Conservation (phyloP, 345 rosid species). For the Corymbia maculata region DNA sequence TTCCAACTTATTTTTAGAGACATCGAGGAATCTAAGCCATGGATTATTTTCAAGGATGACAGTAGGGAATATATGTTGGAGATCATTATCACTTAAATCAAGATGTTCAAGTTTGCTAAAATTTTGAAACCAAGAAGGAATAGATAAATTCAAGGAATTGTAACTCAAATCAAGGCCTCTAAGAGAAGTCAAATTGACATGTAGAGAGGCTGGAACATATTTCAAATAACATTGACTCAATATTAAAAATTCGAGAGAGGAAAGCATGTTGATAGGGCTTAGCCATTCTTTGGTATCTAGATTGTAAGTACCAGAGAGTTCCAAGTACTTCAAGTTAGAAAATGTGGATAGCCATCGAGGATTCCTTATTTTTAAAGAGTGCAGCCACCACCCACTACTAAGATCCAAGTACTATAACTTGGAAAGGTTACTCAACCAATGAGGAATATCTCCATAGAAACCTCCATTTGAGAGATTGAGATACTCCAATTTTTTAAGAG, state of each 20-base stretch:
- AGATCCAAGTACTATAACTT: not conserved
- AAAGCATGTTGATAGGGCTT: not conserved
- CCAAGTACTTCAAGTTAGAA: not conserved
- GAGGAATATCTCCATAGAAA: not conserved
- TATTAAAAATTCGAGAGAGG: not conserved
- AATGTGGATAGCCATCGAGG: not conserved
- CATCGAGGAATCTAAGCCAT: not conserved
- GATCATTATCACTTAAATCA: not conserved
- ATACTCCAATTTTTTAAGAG: not conserved
- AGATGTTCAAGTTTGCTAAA: not conserved
- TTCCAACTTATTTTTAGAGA: accelerated
- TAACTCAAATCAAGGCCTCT: not conserved
- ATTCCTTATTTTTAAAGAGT: not conserved
- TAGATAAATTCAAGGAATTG: not conserved
- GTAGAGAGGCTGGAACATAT: not conserved
- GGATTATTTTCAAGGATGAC: not conserved
- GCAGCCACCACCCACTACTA: accelerated
- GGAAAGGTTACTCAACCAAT: not conserved
- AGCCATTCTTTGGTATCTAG: not conserved
- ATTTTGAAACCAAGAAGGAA: not conserved
- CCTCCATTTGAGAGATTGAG: accelerated
- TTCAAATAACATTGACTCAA: not conserved
- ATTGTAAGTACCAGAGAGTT: accelerated
- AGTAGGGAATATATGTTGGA: accelerated
- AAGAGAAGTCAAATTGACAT: not conserved